A percentile compares a stretch with the other conserved stretches of the same genome.
phyloP scores from a whole-genome alignment of 768 basidiomycete genomes.

The Ramaria sp. region DNA sequence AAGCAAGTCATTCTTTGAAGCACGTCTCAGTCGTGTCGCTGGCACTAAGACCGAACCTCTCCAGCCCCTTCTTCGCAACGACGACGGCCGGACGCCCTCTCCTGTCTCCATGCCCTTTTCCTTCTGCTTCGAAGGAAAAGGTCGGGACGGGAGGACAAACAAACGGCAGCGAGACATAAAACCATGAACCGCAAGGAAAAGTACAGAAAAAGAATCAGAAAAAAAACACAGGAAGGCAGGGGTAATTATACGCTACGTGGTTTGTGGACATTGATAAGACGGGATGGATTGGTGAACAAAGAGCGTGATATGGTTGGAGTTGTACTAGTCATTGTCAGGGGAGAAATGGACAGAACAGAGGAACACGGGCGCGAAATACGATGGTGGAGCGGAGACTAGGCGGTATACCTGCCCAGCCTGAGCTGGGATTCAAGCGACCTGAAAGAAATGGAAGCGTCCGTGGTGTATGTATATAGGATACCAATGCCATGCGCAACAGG shows the following conservation, averaged over 20 bases:
- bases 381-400: background rate
- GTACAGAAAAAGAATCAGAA: background rate
- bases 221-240: background rate
- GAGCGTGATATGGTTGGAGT: background rate
- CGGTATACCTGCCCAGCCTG: background rate
- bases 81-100: constrained; percentile 2
- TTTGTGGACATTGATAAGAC: background rate
- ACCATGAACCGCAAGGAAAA: background rate
- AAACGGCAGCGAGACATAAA: background rate
- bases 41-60: background rate
- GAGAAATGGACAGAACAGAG: background rate
- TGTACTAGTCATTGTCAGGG: background rate
- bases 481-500: background rate
- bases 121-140: background rate
- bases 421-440: background rate
- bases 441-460: constrained; percentile 5
- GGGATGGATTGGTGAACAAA: background rate
- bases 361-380: background rate
- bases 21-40: background rate
- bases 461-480: background rate
- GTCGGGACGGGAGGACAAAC: constrained; percentile 4
- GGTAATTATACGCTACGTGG: background rate
- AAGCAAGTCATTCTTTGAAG: background rate
- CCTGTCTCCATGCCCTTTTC: background rate
- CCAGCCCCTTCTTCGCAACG: background rate